Conservation (phyloP, 805 yeast genomes). For the Teunomyces barrocoloradensis region DNA sequence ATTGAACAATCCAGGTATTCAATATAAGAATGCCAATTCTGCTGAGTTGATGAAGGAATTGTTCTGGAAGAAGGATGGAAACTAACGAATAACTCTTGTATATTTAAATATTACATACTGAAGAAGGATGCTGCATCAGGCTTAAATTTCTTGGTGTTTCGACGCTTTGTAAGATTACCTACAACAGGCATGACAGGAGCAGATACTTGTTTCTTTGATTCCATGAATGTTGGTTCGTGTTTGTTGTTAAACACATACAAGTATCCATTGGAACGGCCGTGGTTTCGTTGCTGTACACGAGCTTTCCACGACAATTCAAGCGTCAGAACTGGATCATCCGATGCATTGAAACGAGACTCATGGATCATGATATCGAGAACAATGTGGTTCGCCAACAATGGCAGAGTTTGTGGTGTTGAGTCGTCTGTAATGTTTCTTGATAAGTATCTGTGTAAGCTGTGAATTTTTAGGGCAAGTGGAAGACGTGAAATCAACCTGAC, state of each 20-base stretch:
- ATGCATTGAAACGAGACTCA: background rate
- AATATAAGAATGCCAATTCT: slow-evolving; percentile 4
- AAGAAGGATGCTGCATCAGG: slow-evolving; percentile 19
- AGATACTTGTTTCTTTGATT: background rate
- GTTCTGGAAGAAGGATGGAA: slow-evolving; percentile 7
- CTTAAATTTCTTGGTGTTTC: slow-evolving; percentile 7
- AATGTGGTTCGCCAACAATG: background rate
- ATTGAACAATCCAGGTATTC: background rate
- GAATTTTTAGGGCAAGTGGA: slow-evolving; percentile 12
- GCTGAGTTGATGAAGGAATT: slow-evolving; percentile 9
- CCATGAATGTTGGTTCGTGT: background rate
- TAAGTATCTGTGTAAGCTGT: slow-evolving; percentile 7
- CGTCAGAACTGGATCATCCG: background rate
- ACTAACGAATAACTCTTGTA: background rate
- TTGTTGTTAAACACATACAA: slow-evolving; percentile 1
- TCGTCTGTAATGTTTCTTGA: background rate
- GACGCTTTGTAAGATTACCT: background rate
- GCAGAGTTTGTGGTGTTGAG: background rate
- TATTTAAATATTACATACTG: slow-evolving; percentile 9
- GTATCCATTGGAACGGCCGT: background rate
- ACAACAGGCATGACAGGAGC: background rate
- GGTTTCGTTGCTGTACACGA: background rate
- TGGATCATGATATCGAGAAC: slow-evolving; percentile 2
- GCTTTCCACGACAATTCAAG: slow-evolving; percentile 4
- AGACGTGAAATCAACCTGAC: slow-evolving; percentile 5